These are phyloP conservation scores for Sporothrix mexicana DNA, from an alignment of 2,329 filamentous ascomycete species.

Conservation along the genomic window DNA sequence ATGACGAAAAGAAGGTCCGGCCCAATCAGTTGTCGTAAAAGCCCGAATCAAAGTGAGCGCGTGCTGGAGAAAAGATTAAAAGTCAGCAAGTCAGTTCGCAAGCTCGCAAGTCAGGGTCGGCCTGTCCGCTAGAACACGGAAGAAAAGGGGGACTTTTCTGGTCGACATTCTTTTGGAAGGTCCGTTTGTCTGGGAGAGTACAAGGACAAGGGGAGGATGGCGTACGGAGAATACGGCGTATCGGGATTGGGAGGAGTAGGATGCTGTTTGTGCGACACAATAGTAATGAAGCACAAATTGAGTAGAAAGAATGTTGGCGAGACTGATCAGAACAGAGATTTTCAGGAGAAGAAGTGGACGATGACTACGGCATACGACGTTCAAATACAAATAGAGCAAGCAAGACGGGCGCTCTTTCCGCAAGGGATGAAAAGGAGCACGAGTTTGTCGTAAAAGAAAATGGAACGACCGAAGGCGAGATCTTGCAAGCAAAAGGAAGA, in stretches of 20 bases:
- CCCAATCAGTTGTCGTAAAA: conserved; percentile 18
- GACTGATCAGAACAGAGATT: not conserved
- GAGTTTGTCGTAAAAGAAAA: not conserved
- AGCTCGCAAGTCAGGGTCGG: conserved; percentile 14
- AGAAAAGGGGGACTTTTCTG: not conserved
- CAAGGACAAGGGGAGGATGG: not conserved
- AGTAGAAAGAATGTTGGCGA: conserved; percentile 15
- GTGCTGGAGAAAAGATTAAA: conserved; percentile 1
- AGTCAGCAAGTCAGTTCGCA: too few species aligned
- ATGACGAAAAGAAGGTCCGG: not conserved
- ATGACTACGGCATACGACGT: conserved; percentile 12
- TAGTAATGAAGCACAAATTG: not conserved
- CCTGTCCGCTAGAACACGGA: conserved; percentile 17
- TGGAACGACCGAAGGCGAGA: not conserved
- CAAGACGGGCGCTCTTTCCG: conserved; percentile 3
- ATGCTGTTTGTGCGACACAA: not conserved
- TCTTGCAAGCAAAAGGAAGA: not conserved
- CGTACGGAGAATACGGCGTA: not conserved
- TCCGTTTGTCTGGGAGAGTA: not conserved
- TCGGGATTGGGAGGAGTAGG: not conserved
- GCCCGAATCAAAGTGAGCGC: not conserved
- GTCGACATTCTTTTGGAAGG: conserved; percentile 5
- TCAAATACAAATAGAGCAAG: not conserved
- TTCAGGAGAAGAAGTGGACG: not conserved
- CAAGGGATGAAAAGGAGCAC: conserved; percentile 3